phyloP scores from a whole-genome alignment of 768 basidiomycete genomes.

The Podaxis sp. region DNA sequence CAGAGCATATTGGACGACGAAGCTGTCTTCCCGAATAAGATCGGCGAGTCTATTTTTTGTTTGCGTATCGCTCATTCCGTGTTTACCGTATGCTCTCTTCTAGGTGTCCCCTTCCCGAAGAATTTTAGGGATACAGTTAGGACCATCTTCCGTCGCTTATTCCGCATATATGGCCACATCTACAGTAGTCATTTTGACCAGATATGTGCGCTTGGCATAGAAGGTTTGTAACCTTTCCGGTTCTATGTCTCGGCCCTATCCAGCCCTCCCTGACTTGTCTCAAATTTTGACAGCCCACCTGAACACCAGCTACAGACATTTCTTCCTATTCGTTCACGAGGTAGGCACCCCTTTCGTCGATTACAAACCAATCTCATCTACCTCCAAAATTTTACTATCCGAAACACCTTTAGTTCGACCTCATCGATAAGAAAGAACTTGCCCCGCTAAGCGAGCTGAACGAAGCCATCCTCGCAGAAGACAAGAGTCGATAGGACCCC shows the following conservation, averaged over 20 bases:
- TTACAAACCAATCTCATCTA: neutral
- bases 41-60: slow-evolving; percentile 47
- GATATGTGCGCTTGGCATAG: slow-evolving; percentile 95
- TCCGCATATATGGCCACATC: slow-evolving; percentile 97
- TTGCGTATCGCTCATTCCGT: neutral
- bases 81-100: neutral
- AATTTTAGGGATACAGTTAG: slow-evolving; percentile 89
- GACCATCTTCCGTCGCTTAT: slow-evolving; percentile 87
- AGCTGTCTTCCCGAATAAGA: slow-evolving; percentile 88
- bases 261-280: slow-evolving; percentile 1
- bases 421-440: slow-evolving; percentile 95
- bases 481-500: slow-evolving; percentile 34
- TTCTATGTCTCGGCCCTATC: neutral
- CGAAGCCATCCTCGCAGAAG: slow-evolving; percentile 72
- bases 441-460: slow-evolving; percentile 94
- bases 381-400: slow-evolving; percentile 2
- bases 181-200: slow-evolving; percentile 99
- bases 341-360: slow-evolving; percentile 37
- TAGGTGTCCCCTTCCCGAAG: slow-evolving; percentile 87
- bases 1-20: slow-evolving; percentile 92
- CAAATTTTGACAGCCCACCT: slow-evolving; percentile 67
- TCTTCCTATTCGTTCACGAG: slow-evolving; percentile 96
- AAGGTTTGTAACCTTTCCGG: slow-evolving; percentile 53
- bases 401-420: slow-evolving; percentile 61
- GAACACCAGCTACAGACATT: slow-evolving; percentile 98